phyloP scores from a whole-genome alignment of 805 yeast genomes.

The Candida tammaniensis region DNA sequence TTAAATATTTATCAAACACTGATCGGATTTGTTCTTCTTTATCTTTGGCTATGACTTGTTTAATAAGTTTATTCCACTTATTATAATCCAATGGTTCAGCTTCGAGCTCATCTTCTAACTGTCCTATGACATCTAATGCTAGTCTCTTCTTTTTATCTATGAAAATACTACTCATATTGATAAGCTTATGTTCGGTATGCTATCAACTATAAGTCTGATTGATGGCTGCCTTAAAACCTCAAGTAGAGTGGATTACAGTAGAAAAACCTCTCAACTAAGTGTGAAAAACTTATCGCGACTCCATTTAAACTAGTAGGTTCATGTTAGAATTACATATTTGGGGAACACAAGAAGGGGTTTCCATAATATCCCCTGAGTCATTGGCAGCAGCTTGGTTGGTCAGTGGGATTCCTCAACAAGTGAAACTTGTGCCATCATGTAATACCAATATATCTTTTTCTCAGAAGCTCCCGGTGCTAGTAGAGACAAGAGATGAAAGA shows the following conservation, averaged over 20 bases:
- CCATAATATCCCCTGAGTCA: constrained; percentile 51
- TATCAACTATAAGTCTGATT: too few relatives aligned
- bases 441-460: constrained; percentile 53
- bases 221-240: too few relatives aligned
- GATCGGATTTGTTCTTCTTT: constrained; percentile 57
- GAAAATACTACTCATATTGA: constrained; percentile 8
- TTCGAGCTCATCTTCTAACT: constrained; percentile 52
- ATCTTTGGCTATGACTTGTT: constrained; percentile 48
- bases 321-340: constrained; percentile 47
- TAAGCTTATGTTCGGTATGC: too few relatives aligned
- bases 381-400: constrained; percentile 47
- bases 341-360: constrained; percentile 44
- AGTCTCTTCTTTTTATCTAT: constrained; percentile 20
- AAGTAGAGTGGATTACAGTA: too few relatives aligned
- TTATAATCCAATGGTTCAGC: constrained; percentile 51
- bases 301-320: too few relatives aligned
- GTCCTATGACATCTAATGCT: constrained; percentile 53
- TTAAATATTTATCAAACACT: constrained; percentile 58
- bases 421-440: constrained; percentile 50
- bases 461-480: constrained; percentile 50
- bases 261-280: too few relatives aligned
- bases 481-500: constrained; percentile 12
- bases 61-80: constrained; percentile 57
- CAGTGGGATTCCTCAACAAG: constrained; percentile 17
- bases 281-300: too few relatives aligned